Evolutionary conservation across 2,329 filamentous ascomycete genomes (phyloP), one percentile per base, ranked within the genome.

Genomic region (Neonectria punicea): DNA sequence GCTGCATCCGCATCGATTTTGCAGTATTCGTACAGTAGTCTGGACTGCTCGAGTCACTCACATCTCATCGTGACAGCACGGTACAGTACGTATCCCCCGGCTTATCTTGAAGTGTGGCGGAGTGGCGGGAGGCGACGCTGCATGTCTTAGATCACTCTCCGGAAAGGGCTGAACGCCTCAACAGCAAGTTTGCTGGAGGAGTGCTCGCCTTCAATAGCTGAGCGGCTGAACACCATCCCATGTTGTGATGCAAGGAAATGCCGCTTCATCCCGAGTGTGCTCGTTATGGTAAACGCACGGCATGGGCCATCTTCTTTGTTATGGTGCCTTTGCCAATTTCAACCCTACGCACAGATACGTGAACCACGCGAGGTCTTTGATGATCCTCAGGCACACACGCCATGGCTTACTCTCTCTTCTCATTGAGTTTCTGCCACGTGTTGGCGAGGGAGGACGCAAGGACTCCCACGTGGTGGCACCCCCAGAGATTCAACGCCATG

Each of bases 91-190:
- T 8, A 43, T 20, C 39, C n/a, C 39, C 16, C n/a, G 8, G n/a
- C 8, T 10, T 43, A 28, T 28, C 22, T 20, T 20, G 44, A 28
- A 44, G 20, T 47, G 43, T 13, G 36, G 32, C 57, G 18, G 11
- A 20, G 16, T 39, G 36, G n/a, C 36, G 50, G 30, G 43, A 20
- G n/a, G 39, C 39, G 44, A 39, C 34, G 32, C 34, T 54, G 58
- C 58, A 61, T 61, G 58, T 61, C 51, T 56, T 55, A 61, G 51
- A 61, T 61, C 51, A 34, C 28, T 30, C 53, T n/a, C 18, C 34
- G 22, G 25, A 30, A 30, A 30, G 16, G 41, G 46, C 56, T 51
- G 56, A 58, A 43, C n/a, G 34, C 22, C 51, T 49, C 22, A 47
- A 30, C 18, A 53, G 46, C 20, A 60, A 18, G 28, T 43, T 43